phyloP scores from a whole-genome alignment of 2,329 filamentous ascomycete species.

The Biscogniauxia marginata region DNA sequence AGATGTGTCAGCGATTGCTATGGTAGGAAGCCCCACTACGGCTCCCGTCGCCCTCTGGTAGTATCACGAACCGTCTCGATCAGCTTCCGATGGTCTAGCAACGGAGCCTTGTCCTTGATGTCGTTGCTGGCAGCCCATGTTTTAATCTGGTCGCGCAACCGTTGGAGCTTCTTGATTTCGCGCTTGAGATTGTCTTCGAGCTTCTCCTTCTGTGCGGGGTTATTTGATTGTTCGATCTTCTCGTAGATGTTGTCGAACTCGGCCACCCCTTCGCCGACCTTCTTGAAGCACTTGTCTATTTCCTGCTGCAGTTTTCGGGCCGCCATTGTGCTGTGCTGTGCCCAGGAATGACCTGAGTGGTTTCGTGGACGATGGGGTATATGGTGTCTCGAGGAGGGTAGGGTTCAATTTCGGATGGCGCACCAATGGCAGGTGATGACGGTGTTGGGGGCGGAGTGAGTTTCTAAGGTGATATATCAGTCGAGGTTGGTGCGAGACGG shows the following conservation, averaged over 20 bases:
- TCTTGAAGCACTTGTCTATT: constrained; percentile 99
- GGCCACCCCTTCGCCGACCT: constrained; percentile 87
- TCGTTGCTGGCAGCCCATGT: constrained; percentile 98
- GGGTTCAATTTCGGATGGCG: neutral
- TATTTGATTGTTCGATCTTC: constrained; percentile 91
- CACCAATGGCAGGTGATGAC: neutral
- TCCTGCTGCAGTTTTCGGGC: constrained; percentile 96
- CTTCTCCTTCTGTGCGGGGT: constrained; percentile 96
- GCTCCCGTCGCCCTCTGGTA: constrained; percentile 1
- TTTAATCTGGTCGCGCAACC: constrained; percentile 97
- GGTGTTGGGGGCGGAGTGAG: neutral
- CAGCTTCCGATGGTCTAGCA: constrained; percentile 89
- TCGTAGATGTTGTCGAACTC: constrained; percentile 96
- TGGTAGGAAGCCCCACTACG: constrained; percentile 3
- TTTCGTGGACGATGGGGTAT: neutral
- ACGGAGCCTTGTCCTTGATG: constrained; percentile 97
- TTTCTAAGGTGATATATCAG: neutral
- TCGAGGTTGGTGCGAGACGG: neutral
- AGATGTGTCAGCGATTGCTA: constrained; percentile 12
- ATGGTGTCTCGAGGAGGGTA: neutral
- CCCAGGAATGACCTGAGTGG: constrained; percentile 16
- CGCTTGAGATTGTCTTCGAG: constrained; percentile 97
- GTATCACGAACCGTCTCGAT: constrained; percentile 82
- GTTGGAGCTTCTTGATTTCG: constrained; percentile 99
- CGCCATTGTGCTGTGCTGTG: constrained; percentile 65